Evolutionary conservation across 2,329 filamentous ascomycete genomes (phyloP), one percentile per base, ranked within the genome.

Genomic region (Colletotrichum sp.): DNA sequence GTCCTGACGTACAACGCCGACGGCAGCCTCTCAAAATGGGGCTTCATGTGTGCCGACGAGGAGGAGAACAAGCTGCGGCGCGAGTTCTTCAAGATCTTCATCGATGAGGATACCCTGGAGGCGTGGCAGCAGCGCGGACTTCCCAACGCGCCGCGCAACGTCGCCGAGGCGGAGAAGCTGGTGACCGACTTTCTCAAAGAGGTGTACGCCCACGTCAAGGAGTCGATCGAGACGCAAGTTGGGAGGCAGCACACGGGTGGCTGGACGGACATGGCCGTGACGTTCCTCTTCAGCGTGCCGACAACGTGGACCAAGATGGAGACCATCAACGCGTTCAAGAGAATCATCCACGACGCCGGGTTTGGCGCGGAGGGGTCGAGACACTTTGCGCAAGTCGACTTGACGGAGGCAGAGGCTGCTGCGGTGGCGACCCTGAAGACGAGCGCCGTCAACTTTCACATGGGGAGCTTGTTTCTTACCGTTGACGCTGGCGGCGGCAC

Each of bases 71-170:
- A 86, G 71, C 80, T 78, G 8, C 83, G 84, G 6, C 83, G 84
- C 9, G 88, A 90, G 71, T 90, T 90, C 85, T 91, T 91, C 85
- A 91, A 91, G 78, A 89, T 89, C 76, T 90, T 87, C 78, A 85
- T 90, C 16, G 89, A 91, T 69, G 82, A 84, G 6, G 84, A 84
- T 10, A 88, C 85, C 10, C 81, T 91, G 3, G 81, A 79, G 0
- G 81, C 83, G 21, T 87, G 86, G 55, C 87, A 88, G 75, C 80
- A 82, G 6, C 83, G 87, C 34, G 87, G 88, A 13, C 84, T 89
- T 0, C 79, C 84, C n/a, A 84, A 85, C 32, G 86, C 85, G 1
- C 88, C 89, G 0, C 79, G 80, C 6, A 85, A 83, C 13, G 82
- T 87, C 3, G 72, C 79, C 3, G 85, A 89, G 9, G 88, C 89